Conservation (phyloP, 257 asterid genomes). For the Solanum ahanhuiri region DNA sequence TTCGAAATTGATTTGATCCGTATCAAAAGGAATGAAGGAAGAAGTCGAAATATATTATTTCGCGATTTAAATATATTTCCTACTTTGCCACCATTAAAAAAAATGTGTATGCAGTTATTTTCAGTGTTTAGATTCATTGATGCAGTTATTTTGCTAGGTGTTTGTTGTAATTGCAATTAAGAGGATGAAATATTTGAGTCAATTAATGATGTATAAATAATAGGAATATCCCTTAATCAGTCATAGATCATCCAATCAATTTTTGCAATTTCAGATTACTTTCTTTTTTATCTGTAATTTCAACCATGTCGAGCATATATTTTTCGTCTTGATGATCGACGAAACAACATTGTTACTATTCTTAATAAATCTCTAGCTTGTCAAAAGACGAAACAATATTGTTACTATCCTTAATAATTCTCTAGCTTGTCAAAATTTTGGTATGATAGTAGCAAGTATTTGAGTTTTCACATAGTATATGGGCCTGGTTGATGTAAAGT, state of each 20-base stretch:
- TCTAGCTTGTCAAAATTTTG: background rate
- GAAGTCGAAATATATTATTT: background rate
- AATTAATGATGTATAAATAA: background rate
- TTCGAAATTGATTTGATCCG: no score
- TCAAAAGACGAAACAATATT: background rate
- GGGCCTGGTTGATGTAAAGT: background rate
- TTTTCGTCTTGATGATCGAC: background rate
- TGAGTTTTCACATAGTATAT: background rate
- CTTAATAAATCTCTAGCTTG: background rate
- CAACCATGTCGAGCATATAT: background rate
- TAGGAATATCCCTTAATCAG: background rate
- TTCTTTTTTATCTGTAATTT: background rate
- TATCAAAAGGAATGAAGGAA: no score
- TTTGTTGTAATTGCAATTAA: background rate
- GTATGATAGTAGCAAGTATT: background rate
- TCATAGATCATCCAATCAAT: background rate
- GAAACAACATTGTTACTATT: no score
- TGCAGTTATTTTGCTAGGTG: background rate
- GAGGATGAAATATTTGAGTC: background rate
- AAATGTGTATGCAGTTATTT: background rate
- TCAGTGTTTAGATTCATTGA: background rate
- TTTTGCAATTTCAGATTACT: background rate
- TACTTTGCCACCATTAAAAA: background rate
- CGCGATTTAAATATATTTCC: background rate
- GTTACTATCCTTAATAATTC: background rate